These are phyloP conservation scores for Trifolium subterraneum DNA, from an alignment of 306 rosid genomes.

Conservation along the genomic window DNA sequence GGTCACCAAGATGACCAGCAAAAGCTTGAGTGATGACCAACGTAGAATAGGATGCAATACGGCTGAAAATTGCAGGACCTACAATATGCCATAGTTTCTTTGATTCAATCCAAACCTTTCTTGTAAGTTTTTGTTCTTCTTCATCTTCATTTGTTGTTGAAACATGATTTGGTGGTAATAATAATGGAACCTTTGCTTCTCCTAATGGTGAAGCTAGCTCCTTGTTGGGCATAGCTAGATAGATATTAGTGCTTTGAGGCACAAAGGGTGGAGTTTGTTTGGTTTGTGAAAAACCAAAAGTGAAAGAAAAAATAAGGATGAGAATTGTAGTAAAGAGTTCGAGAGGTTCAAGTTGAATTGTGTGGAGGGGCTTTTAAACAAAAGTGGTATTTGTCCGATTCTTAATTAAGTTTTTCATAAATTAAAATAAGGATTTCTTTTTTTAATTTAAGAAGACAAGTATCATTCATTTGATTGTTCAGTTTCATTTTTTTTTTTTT, in stretches of 20 bases:
- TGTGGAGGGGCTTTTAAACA: not conserved
- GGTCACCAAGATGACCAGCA: conserved; percentile 80
- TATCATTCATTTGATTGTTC: not conserved
- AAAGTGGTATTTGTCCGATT: not conserved
- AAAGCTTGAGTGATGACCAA: conserved; percentile 76
- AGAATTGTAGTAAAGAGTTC: not conserved
- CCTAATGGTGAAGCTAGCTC: conserved; percentile 33
- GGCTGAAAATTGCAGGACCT: conserved; percentile 75
- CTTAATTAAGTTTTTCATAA: not conserved
- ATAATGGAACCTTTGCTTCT: conserved; percentile 52
- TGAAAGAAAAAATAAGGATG: not conserved
- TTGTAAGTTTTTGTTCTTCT: conserved; percentile 18
- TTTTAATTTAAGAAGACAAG: not conserved
- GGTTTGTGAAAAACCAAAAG: not conserved
- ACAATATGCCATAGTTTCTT: conserved; percentile 81
- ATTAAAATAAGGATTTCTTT: not conserved
- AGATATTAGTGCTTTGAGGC: not conserved
- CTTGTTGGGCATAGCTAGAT: conserved; percentile 40
- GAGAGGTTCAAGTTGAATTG: not conserved
- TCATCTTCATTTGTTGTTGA: conserved; percentile 22
- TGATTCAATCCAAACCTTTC: conserved; percentile 61
- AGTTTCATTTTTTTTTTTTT: too few species aligned
- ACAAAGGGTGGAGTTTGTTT: not conserved
- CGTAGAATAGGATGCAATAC: conserved; percentile 57
- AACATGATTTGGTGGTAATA: conserved; percentile 39